Evolutionary conservation across 2,329 filamentous ascomycete species (phyloP).

Genomic region (Fonsecaea pugnacius): DNA sequence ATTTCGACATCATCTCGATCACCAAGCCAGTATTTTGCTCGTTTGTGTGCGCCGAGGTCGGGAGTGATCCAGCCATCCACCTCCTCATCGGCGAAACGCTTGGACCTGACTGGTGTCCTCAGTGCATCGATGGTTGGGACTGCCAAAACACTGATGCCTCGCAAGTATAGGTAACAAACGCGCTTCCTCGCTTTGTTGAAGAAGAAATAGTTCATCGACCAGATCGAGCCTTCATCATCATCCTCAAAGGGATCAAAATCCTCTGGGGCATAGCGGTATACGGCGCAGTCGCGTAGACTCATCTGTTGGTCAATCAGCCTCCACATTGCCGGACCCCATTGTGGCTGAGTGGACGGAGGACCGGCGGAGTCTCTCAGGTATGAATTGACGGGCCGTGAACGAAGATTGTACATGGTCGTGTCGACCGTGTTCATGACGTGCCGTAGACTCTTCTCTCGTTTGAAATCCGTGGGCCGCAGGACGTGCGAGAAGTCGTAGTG

Average conservation of each 20-base stretch:
- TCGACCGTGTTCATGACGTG: slow-evolving; percentile 86
- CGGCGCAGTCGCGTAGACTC: slow-evolving; percentile 82
- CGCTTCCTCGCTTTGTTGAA: slow-evolving; percentile 92
- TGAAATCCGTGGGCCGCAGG: slow-evolving; percentile 86
- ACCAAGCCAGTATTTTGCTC: slow-evolving; percentile 86
- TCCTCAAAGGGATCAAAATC: slow-evolving; percentile 83
- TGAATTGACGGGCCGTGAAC: slow-evolving; percentile 61
- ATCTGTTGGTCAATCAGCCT: slow-evolving; percentile 91
- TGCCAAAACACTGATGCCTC: slow-evolving; percentile 75
- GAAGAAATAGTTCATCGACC: slow-evolving; percentile 96
- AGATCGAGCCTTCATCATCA: slow-evolving; percentile 90
- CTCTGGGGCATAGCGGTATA: slow-evolving; percentile 86
- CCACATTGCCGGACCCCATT: slow-evolving; percentile 92
- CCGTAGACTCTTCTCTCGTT: slow-evolving; percentile 77
- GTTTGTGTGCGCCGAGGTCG: slow-evolving; percentile 70
- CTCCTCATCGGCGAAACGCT: slow-evolving; percentile 52
- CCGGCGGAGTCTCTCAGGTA: slow-evolving; percentile 45
- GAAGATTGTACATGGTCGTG: slow-evolving; percentile 82
- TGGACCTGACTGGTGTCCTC: slow-evolving; percentile 49
- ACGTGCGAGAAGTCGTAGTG: slow-evolving; percentile 98
- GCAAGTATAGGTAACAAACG: slow-evolving; percentile 90
- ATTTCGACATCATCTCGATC: slow-evolving; percentile 58
- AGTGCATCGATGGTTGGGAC: slow-evolving; percentile 64
- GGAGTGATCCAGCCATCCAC: slow-evolving; percentile 54
- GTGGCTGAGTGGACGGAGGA: slow-evolving; percentile 53